Conservation (phyloP, 805 yeast genomes). For the Yarrowia hollandica region DNA sequence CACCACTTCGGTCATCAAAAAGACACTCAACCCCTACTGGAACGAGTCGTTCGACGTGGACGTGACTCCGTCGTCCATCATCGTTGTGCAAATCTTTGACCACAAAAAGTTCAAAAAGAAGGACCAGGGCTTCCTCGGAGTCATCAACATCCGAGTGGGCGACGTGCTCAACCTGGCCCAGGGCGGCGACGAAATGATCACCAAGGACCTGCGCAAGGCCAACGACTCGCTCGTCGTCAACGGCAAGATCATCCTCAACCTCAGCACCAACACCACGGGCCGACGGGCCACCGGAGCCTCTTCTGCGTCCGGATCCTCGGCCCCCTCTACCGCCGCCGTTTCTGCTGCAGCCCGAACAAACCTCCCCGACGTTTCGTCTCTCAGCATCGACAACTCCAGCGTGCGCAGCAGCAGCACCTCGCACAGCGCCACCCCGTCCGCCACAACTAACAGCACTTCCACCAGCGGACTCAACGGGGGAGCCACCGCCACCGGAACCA, state of each 20-base stretch:
- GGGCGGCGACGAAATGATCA: constrained; percentile 69
- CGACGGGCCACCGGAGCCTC: constrained; percentile 33
- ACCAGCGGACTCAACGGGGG: constrained; percentile 34
- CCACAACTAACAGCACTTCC: constrained; percentile 38
- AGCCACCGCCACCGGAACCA: background rate
- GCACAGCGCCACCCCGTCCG: constrained; percentile 30
- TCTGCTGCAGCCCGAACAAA: constrained; percentile 15
- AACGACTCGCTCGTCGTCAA: constrained; percentile 91
- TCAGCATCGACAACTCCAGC: constrained; percentile 33
- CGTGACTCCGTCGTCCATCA: constrained; percentile 74
- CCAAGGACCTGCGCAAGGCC: constrained; percentile 86
- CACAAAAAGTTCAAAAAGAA: constrained; percentile 96
- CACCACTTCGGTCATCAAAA: constrained; percentile 89
- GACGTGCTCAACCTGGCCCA: constrained; percentile 68
- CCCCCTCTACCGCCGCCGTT: constrained; percentile 33
- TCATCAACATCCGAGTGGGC: constrained; percentile 84
- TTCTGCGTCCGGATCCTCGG: constrained; percentile 33
- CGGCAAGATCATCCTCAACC: constrained; percentile 75
- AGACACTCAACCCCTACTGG: constrained; percentile 97
- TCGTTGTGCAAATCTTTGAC: constrained; percentile 93
- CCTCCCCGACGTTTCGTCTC: constrained; percentile 30
- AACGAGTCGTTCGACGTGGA: constrained; percentile 82
- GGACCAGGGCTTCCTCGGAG: constrained; percentile 98
- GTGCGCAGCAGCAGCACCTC: constrained; percentile 35
- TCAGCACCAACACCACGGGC: constrained; percentile 41